These are phyloP conservation scores for Boechera divaricarpa DNA, from an alignment of 345 rosid species.

Conservation along the genomic window DNA sequence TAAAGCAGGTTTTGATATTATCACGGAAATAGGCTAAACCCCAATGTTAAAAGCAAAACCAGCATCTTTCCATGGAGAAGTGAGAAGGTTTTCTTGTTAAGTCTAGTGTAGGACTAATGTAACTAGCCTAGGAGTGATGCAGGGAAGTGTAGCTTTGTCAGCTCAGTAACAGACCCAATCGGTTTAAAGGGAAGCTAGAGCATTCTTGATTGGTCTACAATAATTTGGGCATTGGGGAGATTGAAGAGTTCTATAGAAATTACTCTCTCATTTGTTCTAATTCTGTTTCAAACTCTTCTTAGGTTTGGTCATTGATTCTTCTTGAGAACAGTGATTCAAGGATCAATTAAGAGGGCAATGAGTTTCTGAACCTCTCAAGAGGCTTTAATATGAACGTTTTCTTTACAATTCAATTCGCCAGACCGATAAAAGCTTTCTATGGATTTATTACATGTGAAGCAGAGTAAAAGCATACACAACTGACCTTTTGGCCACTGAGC, in stretches of 20 bases:
- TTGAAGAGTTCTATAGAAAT: not conserved
- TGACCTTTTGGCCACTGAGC: conserved; percentile 95
- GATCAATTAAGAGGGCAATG: not conserved
- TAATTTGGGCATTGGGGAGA: not conserved
- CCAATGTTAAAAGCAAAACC: conserved; percentile 10
- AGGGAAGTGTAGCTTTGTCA: not conserved
- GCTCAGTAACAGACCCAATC: not conserved
- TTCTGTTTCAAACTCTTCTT: not conserved
- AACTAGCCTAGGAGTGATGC: not conserved
- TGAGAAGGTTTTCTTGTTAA: not conserved
- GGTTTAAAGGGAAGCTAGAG: not conserved
- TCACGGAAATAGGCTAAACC: not conserved
- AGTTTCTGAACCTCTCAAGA: not conserved
- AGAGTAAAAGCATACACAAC: conserved; percentile 22
- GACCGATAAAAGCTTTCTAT: not conserved
- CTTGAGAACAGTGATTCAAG: not conserved
- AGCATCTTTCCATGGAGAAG: not conserved
- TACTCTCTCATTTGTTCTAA: not conserved
- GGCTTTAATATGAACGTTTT: not conserved
- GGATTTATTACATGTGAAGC: not conserved
- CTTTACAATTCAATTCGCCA: conserved; percentile 7
- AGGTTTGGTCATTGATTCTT: not conserved
- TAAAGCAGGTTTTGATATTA: not conserved
- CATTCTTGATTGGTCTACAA: not conserved
- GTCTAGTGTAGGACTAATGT: not conserved